Base-by-base conservation (phyloP, 805 yeast genomes). In the Wickerhamomyces silvicola region DNA sequence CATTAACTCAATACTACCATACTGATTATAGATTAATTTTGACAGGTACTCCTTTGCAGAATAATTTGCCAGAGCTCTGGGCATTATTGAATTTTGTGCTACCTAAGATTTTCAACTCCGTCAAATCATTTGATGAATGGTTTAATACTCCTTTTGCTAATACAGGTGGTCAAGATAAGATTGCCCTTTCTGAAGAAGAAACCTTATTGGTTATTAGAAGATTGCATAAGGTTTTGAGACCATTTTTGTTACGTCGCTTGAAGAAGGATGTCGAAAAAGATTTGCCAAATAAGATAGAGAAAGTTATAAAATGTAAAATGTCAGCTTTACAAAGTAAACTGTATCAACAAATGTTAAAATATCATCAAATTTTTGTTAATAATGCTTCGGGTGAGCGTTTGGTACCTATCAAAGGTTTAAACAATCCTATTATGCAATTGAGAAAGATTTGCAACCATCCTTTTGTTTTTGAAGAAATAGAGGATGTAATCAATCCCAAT, bases 401-500 rank as follows among this genome's bases (percentile, higher is more conserved):
- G 31, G 37, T 42, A 18, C 87, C 87, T 34, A 65, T 82, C 31
- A 81, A 78, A 50, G 92, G 92, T 34, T 66, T 81, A 45, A 83
- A 83, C 54, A 83, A 83, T 55, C 80, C 81, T 55, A 73, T 83
- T 42, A 83, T 83, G 94, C 94, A 83, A 55, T 63, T 83, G 56
- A 70, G 88, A 57, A 83, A 83, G 58, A 80, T 83, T 38, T 82
- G 90, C 60, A 83, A 83, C 50, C 94, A 83, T 68, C 94, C 94
- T 3, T 83, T 77, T 60, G 92, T 83, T 3, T 83, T 81, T 52
- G 90, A 81, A 51, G 90, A 81, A 46, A 83, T 83, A 32, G 94
- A 83, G 52, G 68, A 72, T 37, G 70, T 76, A 22, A 65, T 82
- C 28, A 77, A 82, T 44, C 81, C 86, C 7, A 59, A 70, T 2